A percentile compares a stretch with the other conserved stretches of the same genome.
These are phyloP conservation scores for Aspergillus eucalypticola DNA, from an alignment of 2,329 filamentous ascomycete genomes.

Conservation along the genomic window DNA sequence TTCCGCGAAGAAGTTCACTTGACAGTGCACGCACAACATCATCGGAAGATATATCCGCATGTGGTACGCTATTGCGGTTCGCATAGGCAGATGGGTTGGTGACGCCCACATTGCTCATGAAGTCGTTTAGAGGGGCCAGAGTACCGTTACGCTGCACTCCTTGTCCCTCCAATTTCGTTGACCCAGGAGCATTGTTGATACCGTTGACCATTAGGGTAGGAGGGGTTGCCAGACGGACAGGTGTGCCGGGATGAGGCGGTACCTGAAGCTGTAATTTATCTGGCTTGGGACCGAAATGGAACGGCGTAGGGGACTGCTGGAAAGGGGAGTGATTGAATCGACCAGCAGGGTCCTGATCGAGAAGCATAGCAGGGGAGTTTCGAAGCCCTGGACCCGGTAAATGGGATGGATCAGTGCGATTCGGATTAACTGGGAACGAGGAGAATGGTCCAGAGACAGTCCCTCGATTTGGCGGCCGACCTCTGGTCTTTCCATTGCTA, in stretches of 20 bases:
- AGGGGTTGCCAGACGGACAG: slow-evolving; percentile 46
- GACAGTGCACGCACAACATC: slow-evolving; percentile 36
- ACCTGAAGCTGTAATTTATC: slow-evolving; percentile 47
- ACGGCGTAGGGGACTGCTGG: slow-evolving; percentile 30
- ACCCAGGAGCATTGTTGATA: slow-evolving; percentile 25
- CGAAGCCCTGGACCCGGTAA: slow-evolving; percentile 41
- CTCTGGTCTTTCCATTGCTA: slow-evolving; percentile 70
- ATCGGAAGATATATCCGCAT: slow-evolving; percentile 27
- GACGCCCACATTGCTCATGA: slow-evolving; percentile 3
- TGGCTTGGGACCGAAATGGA: slow-evolving; percentile 28
- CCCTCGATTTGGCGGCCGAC: slow-evolving; percentile 74
- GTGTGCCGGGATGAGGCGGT: slow-evolving; percentile 41
- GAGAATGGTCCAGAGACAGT: slow-evolving; percentile 66
- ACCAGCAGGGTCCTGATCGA: slow-evolving; percentile 40
- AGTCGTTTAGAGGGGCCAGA: slow-evolving; percentile 6
- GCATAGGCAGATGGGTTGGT: slow-evolving; percentile 9
- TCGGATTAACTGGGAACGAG: slow-evolving; percentile 66
- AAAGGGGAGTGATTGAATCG: slow-evolving; percentile 22
- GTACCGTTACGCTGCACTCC: slow-evolving; percentile 19
- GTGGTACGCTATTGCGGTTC: slow-evolving; percentile 12
- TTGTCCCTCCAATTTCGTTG: slow-evolving; percentile 16
- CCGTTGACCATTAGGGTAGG: slow-evolving; percentile 44
- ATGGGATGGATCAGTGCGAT: slow-evolving; percentile 50
- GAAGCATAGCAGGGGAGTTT: slow-evolving; percentile 45
- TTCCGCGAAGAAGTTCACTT: slow-evolving; percentile 33